Evolutionary conservation across 805 yeast genomes (phyloP), one percentile per base, ranked within the genome.

Genomic region (Candida peoriensis): DNA sequence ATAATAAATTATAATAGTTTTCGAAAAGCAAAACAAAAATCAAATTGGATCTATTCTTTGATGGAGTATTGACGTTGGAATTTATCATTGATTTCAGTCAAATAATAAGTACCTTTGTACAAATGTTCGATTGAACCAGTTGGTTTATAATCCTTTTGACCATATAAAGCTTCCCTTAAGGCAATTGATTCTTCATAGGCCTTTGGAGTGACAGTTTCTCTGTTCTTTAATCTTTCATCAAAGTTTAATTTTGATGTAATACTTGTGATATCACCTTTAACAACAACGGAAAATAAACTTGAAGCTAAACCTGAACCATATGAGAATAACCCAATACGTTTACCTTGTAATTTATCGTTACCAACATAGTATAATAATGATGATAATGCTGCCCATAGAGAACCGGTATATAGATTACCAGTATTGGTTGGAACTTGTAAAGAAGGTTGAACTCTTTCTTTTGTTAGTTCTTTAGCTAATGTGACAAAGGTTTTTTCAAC

Each of bases 221-320:
- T 85, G 46, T 64, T 64, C 34, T 71, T 74, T 44, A 93, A 74
- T 60, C 76, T 77, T 54, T 70, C 55, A 55, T 80, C 78, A 46
- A 93, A 67, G 61, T 82, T 74, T 54, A 90, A 74, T 38, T 66
- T 70, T 46, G 74, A 60, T 44, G 74, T 74, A 46, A 89, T 81
- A 42, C 71, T 49, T 20, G 82, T 64, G 42, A 89, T 69, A 63
- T 93, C 97, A 39, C 94, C 96, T 44, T 70, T 74, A 43, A 93
- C 85, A 43, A 67, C 74, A 46, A 80, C 77, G 28, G 95, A 81
- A 66, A 76, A 84, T 63, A 93, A 68, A 25, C 96, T 77, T 13
- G 97, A 74, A 29, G 99, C 99, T 44, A 93, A 76, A 56, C 99
- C 99, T 12, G 97, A 90, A 49, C 99, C 99, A 63, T 93, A 93